Evolutionary conservation across 352 stramenopile species (phyloP).

Genomic region (Phytophthora agathidicida): DNA sequence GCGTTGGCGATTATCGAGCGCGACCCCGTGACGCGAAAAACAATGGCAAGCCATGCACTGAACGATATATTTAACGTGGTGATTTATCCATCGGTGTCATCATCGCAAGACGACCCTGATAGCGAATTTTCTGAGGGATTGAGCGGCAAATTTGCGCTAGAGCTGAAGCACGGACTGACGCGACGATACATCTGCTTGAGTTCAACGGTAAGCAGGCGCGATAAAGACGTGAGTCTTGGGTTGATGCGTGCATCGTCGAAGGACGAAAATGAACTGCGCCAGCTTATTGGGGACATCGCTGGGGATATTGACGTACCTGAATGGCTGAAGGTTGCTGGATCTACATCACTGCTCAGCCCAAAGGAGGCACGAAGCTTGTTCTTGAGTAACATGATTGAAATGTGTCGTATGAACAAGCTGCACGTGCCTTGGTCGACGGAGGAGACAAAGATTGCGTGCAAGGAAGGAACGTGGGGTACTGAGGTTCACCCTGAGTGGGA

Average conservation of each 20-base stretch:
- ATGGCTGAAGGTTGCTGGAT: conserved; percentile 78
- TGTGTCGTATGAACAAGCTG: conserved; percentile 89
- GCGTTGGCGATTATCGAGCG: conserved; percentile 75
- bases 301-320: conserved; percentile 59
- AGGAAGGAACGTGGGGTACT: conserved; percentile 84
- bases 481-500: conserved; percentile 86
- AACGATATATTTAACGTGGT: conserved; percentile 90
- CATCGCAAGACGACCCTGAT: conserved; percentile 51
- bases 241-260: conserved; percentile 51
- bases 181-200: conserved; percentile 77
- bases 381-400: conserved; percentile 87
- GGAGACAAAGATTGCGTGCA: conserved; percentile 86
- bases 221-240: conserved; percentile 83
- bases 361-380: conserved; percentile 84
- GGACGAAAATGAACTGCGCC: conserved; percentile 74
- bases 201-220: conserved; percentile 60
- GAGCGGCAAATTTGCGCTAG: conserved; percentile 80
- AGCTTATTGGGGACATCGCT: conserved; percentile 74
- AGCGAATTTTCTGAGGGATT: conserved; percentile 61
- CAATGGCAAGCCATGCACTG: conserved; percentile 63
- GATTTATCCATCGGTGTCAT: conserved; percentile 85
- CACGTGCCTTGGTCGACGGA: conserved; percentile 89
- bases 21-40: conserved; percentile 74
- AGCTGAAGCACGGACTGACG: conserved; percentile 85
- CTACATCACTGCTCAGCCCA: conserved; percentile 74